Conservation (phyloP, 2,329 filamentous ascomycete species). For the Phaeosphaeria sp. region DNA sequence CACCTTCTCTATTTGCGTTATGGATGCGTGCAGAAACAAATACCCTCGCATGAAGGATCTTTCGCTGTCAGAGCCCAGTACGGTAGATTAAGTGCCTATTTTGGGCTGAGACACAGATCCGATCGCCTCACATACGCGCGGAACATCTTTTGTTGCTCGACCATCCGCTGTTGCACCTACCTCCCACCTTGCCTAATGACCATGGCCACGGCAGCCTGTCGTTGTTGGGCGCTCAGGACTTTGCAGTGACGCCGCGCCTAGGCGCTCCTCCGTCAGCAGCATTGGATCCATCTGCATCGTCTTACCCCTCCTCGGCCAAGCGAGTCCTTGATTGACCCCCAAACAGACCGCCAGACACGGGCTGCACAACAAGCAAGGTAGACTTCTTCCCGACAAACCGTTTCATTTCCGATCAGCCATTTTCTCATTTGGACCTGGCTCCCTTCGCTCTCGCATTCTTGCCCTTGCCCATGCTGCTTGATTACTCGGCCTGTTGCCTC, state of each 20-base stretch:
- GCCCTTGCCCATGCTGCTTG: conserved; percentile 8
- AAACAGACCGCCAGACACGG: conserved; percentile 23
- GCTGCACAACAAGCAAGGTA: conserved; percentile 22
- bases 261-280: conserved; percentile 5
- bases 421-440: conserved; percentile 18
- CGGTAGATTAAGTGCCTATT: conserved; percentile 27
- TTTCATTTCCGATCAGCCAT: conserved; percentile 21
- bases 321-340: conserved; percentile 13
- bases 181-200: conserved; percentile 21
- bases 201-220: conserved; percentile 5
- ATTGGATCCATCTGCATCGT: conserved; percentile 13
- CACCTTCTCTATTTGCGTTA: conserved; percentile 19
- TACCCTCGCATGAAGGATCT: conserved; percentile 25
- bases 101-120: conserved; percentile 27
- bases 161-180: conserved; percentile 24
- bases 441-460: conserved; percentile 18
- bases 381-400: conserved; percentile 14
- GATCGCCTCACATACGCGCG: conserved; percentile 22
- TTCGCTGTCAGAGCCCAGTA: conserved; percentile 1
- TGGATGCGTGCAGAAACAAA: conserved; percentile 19
- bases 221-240: conserved; percentile 4
- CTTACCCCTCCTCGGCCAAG: conserved; percentile 21
- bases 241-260: conserved; percentile 9
- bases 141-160: conserved; percentile 17
- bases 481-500: neutral